Evolutionary conservation across 495 filamentous ascomycete genomes (phyloP).

Genomic region (Halenospora varia): DNA sequence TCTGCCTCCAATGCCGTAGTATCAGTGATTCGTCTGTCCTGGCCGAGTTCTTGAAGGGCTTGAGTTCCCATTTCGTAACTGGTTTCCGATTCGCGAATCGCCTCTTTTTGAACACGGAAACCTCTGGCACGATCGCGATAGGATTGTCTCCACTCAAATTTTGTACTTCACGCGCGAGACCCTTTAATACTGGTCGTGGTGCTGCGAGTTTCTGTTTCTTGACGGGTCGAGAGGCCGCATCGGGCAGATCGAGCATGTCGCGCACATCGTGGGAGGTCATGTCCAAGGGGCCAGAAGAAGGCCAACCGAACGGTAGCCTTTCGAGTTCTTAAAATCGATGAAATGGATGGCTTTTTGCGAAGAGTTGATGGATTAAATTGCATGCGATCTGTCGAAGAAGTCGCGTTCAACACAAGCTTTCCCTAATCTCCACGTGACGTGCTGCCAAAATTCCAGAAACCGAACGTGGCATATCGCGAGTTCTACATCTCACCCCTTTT

Average conservation of each 20-base stretch:
- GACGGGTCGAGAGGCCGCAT: constrained; percentile 50
- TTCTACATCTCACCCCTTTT: constrained; percentile 3
- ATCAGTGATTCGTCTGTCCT: constrained; percentile 46
- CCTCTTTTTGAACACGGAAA: constrained; percentile 43
- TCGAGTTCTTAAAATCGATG: background rate
- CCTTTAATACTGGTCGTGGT: constrained; percentile 61
- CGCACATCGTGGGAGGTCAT: constrained; percentile 83
- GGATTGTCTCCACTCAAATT: constrained; percentile 51
- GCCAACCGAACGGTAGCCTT: no score
- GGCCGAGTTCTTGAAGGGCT: constrained; percentile 51
- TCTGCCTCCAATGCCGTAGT: constrained; percentile 63
- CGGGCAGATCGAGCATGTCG: constrained; percentile 82
- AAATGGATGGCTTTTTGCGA: no score
- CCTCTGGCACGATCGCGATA: constrained; percentile 42
- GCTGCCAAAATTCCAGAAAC: background rate
- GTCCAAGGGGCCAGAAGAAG: constrained; percentile 14
- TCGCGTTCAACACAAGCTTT: background rate
- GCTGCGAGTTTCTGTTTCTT: constrained; percentile 76
- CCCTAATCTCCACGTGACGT: constrained; percentile 13
- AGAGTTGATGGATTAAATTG: constrained; percentile 1
- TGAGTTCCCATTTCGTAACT: constrained; percentile 52
- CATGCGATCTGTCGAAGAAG: background rate
- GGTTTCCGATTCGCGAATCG: constrained; percentile 56
- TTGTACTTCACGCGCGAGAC: constrained; percentile 54
- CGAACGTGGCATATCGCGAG: constrained; percentile 15